Conservation (phyloP, 805 yeast species). For the Lachancea quebecensis region DNA sequence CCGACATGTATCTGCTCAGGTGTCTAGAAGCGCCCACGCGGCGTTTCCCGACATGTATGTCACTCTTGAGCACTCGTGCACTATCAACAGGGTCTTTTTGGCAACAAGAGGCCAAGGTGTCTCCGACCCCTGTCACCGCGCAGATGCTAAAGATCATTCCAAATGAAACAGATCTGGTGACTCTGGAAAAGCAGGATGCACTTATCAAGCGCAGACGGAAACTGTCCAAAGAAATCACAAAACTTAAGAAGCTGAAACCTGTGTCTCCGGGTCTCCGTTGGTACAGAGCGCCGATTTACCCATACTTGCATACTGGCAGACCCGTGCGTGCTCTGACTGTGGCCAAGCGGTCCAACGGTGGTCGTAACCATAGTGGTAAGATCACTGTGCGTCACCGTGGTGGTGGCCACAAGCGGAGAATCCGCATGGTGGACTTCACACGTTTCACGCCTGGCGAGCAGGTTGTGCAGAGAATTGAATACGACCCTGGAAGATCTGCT, state of each 20-base stretch:
- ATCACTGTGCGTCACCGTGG: conserved; percentile 94
- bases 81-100: background rate
- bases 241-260: conserved; percentile 70
- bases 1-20: too few relatives aligned
- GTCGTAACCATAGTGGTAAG: conserved; percentile 83
- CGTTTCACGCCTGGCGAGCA: conserved; percentile 66
- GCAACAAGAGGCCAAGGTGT: conserved; percentile 1
- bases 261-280: conserved; percentile 83
- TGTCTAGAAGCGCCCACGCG: too few relatives aligned
- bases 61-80: too few relatives aligned
- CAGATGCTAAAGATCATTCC: conserved; percentile 35
- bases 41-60: too few relatives aligned
- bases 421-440: conserved; percentile 71
- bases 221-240: conserved; percentile 61
- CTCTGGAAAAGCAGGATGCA: conserved; percentile 72
- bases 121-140: conserved; percentile 12
- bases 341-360: conserved; percentile 66
- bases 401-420: conserved; percentile 90
- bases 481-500: conserved; percentile 90
- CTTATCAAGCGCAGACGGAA: conserved; percentile 65
- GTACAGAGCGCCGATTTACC: conserved; percentile 81
- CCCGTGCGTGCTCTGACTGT: conserved; percentile 73
- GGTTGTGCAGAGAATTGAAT: conserved; percentile 80
- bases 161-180: conserved; percentile 49
- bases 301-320: conserved; percentile 78